Evolutionary conservation across 148 eudicot species (phyloP).

Genomic region (Polygonum maritimum): DNA sequence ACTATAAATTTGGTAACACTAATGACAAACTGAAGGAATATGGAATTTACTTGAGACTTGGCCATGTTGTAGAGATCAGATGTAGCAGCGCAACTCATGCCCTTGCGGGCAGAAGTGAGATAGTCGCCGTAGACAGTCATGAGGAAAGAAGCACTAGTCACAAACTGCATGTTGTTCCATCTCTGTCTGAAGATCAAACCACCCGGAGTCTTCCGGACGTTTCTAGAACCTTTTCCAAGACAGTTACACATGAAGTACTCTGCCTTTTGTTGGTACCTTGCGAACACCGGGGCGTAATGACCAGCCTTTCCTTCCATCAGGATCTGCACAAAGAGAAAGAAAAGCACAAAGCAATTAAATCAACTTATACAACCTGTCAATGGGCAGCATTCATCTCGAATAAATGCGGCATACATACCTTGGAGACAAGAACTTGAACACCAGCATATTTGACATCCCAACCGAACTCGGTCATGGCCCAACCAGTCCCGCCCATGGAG

Average conservation of each 20-base stretch:
- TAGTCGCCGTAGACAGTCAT: constrained; percentile 81
- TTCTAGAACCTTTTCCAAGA: constrained; percentile 73
- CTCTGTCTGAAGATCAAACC: constrained; percentile 88
- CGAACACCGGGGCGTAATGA: constrained; percentile 35
- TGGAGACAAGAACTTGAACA: constrained; percentile 90
- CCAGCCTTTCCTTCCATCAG: constrained; percentile 81
- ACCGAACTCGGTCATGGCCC: constrained; percentile 94
- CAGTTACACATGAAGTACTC: constrained; percentile 89
- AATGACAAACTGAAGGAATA: neutral
- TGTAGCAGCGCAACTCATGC: constrained; percentile 55
- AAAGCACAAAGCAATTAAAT: neutral
- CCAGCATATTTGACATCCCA: constrained; percentile 98
- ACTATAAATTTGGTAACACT: neutral
- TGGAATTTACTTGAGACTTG: constrained; percentile 53
- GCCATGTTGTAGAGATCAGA: constrained; percentile 64
- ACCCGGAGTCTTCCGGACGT: constrained; percentile 83
- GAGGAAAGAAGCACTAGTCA: constrained; percentile 87
- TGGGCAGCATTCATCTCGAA: too few relatives aligned
- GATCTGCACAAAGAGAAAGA: constrained; percentile 15
- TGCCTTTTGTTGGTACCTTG: constrained; percentile 68
- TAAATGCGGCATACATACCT: constrained; percentile 31
- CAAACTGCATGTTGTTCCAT: constrained; percentile 98
- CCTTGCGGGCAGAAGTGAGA: constrained; percentile 53
- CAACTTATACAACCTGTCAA: neutral
- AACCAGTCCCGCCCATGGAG: constrained; percentile 82